Evolutionary conservation across 768 basidiomycete genomes (phyloP), one percentile per base, ranked within the genome.

Genomic region (Suillus decipiens): DNA sequence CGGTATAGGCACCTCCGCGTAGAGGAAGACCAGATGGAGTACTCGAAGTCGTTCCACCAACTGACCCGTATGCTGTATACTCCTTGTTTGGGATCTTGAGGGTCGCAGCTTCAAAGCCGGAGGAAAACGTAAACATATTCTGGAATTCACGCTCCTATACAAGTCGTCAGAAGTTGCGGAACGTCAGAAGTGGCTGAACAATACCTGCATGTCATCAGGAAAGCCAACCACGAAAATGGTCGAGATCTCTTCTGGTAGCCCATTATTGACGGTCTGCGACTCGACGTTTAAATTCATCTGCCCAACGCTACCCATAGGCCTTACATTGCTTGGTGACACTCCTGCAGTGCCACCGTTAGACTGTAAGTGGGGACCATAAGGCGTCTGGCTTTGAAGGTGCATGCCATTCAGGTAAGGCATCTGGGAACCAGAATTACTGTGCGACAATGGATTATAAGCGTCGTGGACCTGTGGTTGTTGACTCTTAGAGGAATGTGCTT

Each of bases 171-270:
- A 65, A 59, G 66, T 31, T 12, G 56, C 36, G 51, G 36, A 61
- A 34, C 28, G 39, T 60, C 28, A 24, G 3, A 50, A 66, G 60
- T 24, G 24, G 60, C 11, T 65, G 60, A 45, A 54, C 28, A 83
- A 67, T 69, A 93, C 95, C 85, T 91, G 89, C 93, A 99, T 98
- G 71, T 99, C 97, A 62, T 99, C 97, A 4, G 97, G 97, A 74
- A 99, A 99, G 0, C 97, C 97, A 33, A 99, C 96, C 3, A 99
- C 96, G 66, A 99, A 99, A 66, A 97, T 96, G 6, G 95, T 97
- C 12, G 92, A 95, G 54, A 97, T 97, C 70, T 96, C 95, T 75
- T 97, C 96, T 63, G 86, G 86, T 43, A 78, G 71, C 45, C 68
- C 66, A 51, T 69, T 69, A 51, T 59, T 64, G 12, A 70, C 73